Evolutionary conservation across 768 basidiomycete genomes (phyloP).

Genomic region (Ramaria rubella): DNA sequence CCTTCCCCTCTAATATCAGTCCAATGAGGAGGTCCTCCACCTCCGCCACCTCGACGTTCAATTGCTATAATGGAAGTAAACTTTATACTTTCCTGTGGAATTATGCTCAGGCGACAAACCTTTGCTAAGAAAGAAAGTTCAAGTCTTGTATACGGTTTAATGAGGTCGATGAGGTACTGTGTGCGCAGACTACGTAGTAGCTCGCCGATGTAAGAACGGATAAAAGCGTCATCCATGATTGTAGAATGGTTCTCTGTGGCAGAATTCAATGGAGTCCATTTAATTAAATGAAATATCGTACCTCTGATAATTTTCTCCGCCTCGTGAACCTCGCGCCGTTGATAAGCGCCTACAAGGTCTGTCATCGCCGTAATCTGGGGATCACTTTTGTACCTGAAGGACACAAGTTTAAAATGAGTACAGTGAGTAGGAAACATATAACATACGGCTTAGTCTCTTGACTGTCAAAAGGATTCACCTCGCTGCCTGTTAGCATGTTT

Average conservation of each 20-base stretch:
- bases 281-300: conserved; percentile 23
- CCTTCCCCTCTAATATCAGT: conserved; percentile 93
- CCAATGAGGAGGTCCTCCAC: conserved; percentile 92
- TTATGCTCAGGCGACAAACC: conserved; percentile 34
- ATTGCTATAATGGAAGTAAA: conserved; percentile 54
- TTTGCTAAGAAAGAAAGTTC: conserved; percentile 91
- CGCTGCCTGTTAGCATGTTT: conserved; percentile 96
- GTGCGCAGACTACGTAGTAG: conserved; percentile 90
- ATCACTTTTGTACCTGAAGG: conserved; percentile 80
- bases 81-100: neutral
- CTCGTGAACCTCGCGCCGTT: conserved; percentile 91
- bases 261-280: neutral
- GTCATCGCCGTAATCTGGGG: conserved; percentile 99
- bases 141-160: conserved; percentile 94
- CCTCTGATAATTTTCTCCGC: conserved; percentile 94
- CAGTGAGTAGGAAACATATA: neutral
- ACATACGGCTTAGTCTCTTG: conserved; percentile 97
- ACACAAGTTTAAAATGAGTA: neutral
- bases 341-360: conserved; percentile 93
- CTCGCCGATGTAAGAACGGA: conserved; percentile 93
- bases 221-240: conserved; percentile 95
- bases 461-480: conserved; percentile 98
- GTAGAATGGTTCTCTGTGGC: conserved; percentile 80
- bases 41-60: conserved; percentile 87
- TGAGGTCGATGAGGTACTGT: conserved; percentile 94